Percentiles rank a stretch among this genome's conserved stretches.
These are phyloP conservation scores for Eimeria mitis DNA, from an alignment of 169 alveolate genomes.

Conservation along the genomic window DNA sequence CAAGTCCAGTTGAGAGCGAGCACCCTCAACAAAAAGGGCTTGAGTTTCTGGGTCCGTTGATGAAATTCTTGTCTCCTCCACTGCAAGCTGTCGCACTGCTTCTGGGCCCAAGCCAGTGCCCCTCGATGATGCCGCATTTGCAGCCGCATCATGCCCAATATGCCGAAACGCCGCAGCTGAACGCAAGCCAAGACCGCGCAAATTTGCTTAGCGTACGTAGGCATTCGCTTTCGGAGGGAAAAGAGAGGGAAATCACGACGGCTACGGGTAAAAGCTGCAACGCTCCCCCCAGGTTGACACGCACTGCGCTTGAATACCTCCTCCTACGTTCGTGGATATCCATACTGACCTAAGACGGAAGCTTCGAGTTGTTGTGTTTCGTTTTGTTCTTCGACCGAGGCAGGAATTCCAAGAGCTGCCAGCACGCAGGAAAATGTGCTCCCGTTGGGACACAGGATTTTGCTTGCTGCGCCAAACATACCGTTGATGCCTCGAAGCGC, in stretches of 20 bases:
- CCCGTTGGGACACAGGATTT: constrained; percentile 1
- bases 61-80: neutral
- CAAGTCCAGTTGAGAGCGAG: constrained; percentile 15
- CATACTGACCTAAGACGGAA: neutral
- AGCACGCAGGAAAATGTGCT: constrained; percentile 6
- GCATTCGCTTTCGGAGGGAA: neutral
- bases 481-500: constrained; percentile 44
- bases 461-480: constrained; percentile 33
- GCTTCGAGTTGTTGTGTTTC: constrained; percentile 19
- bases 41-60: constrained; percentile 13
- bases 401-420: constrained; percentile 21
- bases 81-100: constrained; percentile 10
- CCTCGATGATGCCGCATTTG: neutral
- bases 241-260: neutral
- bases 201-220: neutral
- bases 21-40: neutral
- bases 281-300: neutral
- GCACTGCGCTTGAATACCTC: neutral
- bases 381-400: neutral
- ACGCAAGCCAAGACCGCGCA: neutral
- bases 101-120: constrained; percentile 28
- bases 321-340: neutral
- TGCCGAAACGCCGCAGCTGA: constrained; percentile 29
- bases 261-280: neutral
- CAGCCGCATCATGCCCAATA: constrained; percentile 57